Base-by-base conservation (phyloP, 441 rosid species). In the Omphalea diandra region DNA sequence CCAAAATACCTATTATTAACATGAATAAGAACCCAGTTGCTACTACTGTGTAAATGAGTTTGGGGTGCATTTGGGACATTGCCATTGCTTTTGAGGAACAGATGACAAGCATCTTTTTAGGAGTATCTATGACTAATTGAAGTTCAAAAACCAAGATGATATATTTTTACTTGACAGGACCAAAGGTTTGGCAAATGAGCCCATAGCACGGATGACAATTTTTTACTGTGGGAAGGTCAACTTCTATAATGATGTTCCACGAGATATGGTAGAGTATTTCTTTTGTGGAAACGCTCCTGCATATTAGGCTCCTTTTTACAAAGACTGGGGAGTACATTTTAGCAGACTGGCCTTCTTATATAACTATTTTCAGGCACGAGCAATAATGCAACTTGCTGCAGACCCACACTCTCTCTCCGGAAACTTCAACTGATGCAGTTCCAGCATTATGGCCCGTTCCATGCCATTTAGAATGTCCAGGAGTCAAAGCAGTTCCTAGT, bases 221-320 rank as follows among this genome's bases (percentile, higher is more conserved):
- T 88, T 92, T 82, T 92, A 92, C 76, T 73, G 90, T 62, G 97
- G 98, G 18, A 87, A 88, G 85, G 91, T 92, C 68, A 88, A 86
- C 63, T 91, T 87, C 31, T 92, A 85, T 68, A 88, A 90, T 70
- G 84, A 84, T 69, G 88, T 90, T n/a, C n/a, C n/a, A n/a, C n/a
- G n/a, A n/a, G n/a, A n/a, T n/a, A n/a, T n/a, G n/a, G n/a, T n/a
- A n/a, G n/a, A n/a, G n/a, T n/a, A n/a, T n/a, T n/a, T n/a, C n/a
- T n/a, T n/a, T n/a, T n/a, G n/a, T n/a, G n/a, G n/a, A n/a, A n/a
- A n/a, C n/a, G n/a, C n/a, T n/a, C n/a, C n/a, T n/a, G n/a, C n/a
- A n/a, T n/a, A n/a, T n/a, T n/a, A n/a, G n/a, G n/a, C n/a, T n/a
- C n/a, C n/a, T n/a, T n/a, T n/a, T n/a, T n/a, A n/a, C n/a, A n/a